Percentiles rank a stretch among this genome's conserved stretches.
Conservation (phyloP, 345 rosid genomes). For the Eucalyptus fibrosa region DNA sequence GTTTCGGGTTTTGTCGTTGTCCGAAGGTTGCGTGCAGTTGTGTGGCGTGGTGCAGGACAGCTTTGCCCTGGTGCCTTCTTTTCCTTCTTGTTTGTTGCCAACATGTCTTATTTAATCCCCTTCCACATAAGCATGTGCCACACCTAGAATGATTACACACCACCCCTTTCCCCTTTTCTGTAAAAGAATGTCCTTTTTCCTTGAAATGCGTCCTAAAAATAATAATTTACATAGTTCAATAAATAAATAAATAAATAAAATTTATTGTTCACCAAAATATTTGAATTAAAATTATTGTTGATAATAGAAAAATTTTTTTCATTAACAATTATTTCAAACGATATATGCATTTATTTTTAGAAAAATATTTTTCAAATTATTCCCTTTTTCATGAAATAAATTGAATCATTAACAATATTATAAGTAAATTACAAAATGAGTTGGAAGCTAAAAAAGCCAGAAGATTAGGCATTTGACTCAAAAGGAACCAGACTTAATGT, state of each 20-base stretch:
- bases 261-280: not conserved
- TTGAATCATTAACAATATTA: not conserved
- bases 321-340: not conserved
- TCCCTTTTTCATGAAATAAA: not conserved
- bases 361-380: not conserved
- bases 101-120: not conserved
- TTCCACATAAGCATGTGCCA: not conserved
- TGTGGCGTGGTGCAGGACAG: not conserved
- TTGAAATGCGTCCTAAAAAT: not conserved
- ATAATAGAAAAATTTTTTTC: not conserved
- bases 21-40: not conserved
- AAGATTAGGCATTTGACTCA: not conserved
- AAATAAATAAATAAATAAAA: not conserved
- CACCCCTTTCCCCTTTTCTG: not conserved
- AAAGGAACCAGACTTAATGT: not conserved
- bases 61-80: not conserved
- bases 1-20: not conserved
- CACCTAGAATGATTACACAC: not conserved
- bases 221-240: not conserved
- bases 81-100: not conserved
- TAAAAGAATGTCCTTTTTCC: not conserved
- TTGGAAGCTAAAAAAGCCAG: not conserved
- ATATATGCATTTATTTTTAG: not conserved
- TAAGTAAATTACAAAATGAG: not conserved
- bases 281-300: not conserved